These are phyloP conservation scores for Drosera spatulata DNA, from an alignment of 179 eudicot genomes.

Conservation along the genomic window DNA sequence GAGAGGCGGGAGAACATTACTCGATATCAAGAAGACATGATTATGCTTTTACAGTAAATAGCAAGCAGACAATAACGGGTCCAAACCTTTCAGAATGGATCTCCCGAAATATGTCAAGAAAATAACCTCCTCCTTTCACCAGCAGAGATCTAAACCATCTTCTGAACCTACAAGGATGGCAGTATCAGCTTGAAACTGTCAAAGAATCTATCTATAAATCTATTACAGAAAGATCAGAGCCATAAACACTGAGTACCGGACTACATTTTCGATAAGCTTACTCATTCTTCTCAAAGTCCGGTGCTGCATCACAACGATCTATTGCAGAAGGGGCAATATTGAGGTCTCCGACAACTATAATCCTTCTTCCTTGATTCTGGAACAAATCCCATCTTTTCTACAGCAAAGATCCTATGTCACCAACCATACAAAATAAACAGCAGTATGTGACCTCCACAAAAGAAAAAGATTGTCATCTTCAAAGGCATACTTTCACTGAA, in stretches of 20 bases:
- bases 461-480: neutral
- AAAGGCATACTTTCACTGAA: neutral
- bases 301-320: conserved; percentile 87
- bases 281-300: conserved; percentile 86
- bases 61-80: neutral
- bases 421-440: conserved; percentile 13
- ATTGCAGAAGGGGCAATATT: conserved; percentile 82
- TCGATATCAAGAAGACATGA: neutral
- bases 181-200: neutral
- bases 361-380: conserved; percentile 55
- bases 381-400: conserved; percentile 94
- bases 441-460: neutral
- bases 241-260: neutral
- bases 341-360: conserved; percentile 81
- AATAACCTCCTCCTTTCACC: conserved; percentile 57
- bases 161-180: conserved; percentile 49
- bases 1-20: neutral
- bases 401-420: conserved; percentile 18
- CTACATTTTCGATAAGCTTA: conserved; percentile 21
- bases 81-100: conserved; percentile 74
- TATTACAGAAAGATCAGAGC: neutral
- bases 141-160: conserved; percentile 79
- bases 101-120: conserved; percentile 67
- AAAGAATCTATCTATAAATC: neutral
- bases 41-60: neutral